phyloP scores from a whole-genome alignment of 2,329 filamentous ascomycete genomes.

The Scolecobasidium constrictum region DNA sequence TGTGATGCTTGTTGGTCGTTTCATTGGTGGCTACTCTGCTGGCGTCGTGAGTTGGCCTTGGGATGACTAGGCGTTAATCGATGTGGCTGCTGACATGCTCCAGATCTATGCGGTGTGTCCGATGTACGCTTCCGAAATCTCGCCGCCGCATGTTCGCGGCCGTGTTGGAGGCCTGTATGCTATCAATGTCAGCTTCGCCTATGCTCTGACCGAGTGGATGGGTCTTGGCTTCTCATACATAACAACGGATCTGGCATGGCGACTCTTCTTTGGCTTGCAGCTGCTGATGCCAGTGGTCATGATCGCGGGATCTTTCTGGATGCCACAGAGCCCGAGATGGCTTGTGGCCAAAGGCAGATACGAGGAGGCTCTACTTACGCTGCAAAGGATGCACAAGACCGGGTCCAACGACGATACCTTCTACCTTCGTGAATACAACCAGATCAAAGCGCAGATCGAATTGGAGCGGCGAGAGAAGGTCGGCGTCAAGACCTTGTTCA shows the following conservation, averaged over 20 bases:
- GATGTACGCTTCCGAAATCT: background rate
- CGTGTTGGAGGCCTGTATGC: background rate
- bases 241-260: background rate
- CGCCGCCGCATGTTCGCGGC: constrained; percentile 1
- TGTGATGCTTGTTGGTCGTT: too few species aligned
- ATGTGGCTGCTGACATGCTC: too few species aligned
- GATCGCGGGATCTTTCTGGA: background rate
- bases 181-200: background rate
- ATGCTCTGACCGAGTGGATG: background rate
- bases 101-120: constrained; percentile 4
- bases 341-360: background rate
- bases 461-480: constrained; percentile 1
- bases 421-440: constrained; percentile 6
- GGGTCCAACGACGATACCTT: background rate
- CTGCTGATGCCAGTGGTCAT: background rate
- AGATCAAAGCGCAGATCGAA: constrained; percentile 9
- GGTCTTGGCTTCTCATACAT: background rate
- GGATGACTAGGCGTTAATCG: too few species aligned
- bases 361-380: background rate
- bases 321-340: background rate
- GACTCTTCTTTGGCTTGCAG: background rate
- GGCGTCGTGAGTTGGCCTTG: too few species aligned
- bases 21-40: too few species aligned
- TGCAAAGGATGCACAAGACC: background rate
- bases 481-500: constrained; percentile 15